These are phyloP conservation scores for Prunus salicina DNA, from an alignment of 306 rosid genomes.

Conservation along the genomic window DNA sequence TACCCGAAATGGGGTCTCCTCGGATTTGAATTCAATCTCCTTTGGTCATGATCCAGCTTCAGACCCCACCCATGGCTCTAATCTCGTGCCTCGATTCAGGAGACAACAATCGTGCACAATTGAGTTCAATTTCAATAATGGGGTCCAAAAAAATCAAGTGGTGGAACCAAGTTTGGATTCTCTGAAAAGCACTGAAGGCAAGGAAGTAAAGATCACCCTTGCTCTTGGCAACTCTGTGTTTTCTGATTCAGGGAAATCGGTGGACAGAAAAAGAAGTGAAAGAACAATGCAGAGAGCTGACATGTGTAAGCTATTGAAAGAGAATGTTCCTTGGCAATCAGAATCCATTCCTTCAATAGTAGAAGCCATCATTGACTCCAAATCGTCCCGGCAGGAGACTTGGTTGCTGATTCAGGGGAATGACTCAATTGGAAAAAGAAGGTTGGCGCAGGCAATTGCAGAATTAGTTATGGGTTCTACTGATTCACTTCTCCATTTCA, in stretches of 20 bases:
- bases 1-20: slow-evolving; percentile 38
- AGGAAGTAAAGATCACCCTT: slow-evolving; percentile 72
- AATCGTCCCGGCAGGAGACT: slow-evolving; percentile 41
- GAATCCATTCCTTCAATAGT: slow-evolving; percentile 69
- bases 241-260: slow-evolving; percentile 42
- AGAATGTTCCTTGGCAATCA: slow-evolving; percentile 94
- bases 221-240: slow-evolving; percentile 71
- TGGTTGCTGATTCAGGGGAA: slow-evolving; percentile 81
- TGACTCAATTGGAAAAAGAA: slow-evolving; percentile 67
- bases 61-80: slow-evolving; percentile 36
- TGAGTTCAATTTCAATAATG: slow-evolving; percentile 72
- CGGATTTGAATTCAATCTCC: slow-evolving; percentile 59
- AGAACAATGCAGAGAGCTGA: slow-evolving; percentile 45
- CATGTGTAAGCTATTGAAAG: slow-evolving; percentile 65
- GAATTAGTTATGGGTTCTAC: slow-evolving; percentile 72
- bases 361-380: slow-evolving; percentile 54
- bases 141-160: slow-evolving; percentile 30
- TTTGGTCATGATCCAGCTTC: slow-evolving; percentile 48
- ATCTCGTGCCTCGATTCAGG: slow-evolving; percentile 51
- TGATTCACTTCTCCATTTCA: slow-evolving; percentile 47
- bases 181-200: slow-evolving; percentile 51
- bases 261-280: slow-evolving; percentile 43
- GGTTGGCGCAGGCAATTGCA: slow-evolving; percentile 67
- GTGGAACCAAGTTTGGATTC: slow-evolving; percentile 52
- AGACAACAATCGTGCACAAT: slow-evolving; percentile 78